Conservation (phyloP, 2,329 filamentous ascomycete genomes). For the Clarireedia homoeocarpa region DNA sequence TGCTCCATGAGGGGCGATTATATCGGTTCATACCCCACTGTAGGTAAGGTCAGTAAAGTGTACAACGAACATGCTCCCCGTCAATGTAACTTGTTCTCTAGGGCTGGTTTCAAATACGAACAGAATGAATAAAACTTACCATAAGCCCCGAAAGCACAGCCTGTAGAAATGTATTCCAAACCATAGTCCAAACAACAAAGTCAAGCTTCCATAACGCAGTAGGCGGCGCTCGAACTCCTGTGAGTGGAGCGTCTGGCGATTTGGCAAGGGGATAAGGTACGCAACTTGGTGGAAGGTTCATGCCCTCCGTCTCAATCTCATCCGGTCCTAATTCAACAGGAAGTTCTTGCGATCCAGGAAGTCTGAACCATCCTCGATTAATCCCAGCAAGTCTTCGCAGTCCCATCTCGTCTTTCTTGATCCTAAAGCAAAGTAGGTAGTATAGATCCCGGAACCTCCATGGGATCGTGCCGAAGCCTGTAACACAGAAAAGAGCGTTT, state of each 20-base stretch:
- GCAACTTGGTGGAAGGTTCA: constrained; percentile 33
- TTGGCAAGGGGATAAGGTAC: constrained; percentile 58
- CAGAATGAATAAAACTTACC: not conserved
- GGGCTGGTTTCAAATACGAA: too few species aligned
- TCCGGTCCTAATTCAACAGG: constrained; percentile 44
- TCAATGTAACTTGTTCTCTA: too few species aligned
- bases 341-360: constrained; percentile 56
- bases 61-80: not conserved
- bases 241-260: constrained; percentile 61
- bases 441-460: constrained; percentile 80
- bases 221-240: constrained; percentile 59
- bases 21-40: constrained; percentile 68
- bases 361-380: constrained; percentile 67
- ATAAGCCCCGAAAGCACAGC: constrained; percentile 67
- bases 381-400: constrained; percentile 66
- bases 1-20: constrained; percentile 70
- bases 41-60: not conserved
- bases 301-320: constrained; percentile 37
- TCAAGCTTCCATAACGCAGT: constrained; percentile 71
- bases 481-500: constrained; percentile 80
- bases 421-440: constrained; percentile 59
- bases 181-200: constrained; percentile 69
- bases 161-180: constrained; percentile 74
- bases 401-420: constrained; percentile 43
- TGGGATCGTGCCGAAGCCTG: constrained; percentile 74